phyloP scores from a whole-genome alignment of 768 basidiomycete species.

The Russula griseocarnosa region DNA sequence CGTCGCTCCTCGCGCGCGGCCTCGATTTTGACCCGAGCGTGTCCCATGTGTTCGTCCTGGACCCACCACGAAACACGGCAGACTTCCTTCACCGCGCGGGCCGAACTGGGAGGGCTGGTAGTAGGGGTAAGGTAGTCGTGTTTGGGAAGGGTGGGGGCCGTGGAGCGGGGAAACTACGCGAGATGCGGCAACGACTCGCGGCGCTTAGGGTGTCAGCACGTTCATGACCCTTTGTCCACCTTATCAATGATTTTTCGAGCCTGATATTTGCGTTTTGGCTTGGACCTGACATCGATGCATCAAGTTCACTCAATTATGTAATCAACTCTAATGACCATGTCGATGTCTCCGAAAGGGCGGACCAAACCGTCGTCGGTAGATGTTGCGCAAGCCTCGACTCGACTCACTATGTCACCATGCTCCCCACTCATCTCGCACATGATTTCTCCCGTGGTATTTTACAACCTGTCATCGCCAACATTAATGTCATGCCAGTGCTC shows the following conservation, averaged over 20 bases:
- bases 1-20: constrained; percentile 85
- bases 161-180: constrained; percentile 42
- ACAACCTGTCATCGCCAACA: too few relatives aligned
- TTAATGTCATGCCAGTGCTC: too few relatives aligned
- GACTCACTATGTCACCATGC: too few relatives aligned
- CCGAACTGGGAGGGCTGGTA: constrained; percentile 71
- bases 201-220: constrained; percentile 5
- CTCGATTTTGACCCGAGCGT: constrained; percentile 83
- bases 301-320: too few relatives aligned
- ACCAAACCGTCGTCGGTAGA: too few relatives aligned
- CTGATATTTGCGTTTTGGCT: not conserved
- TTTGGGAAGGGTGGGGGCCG: constrained; percentile 70
- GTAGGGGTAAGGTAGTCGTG: constrained; percentile 65
- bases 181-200: constrained; percentile 18
- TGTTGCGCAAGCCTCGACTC: too few relatives aligned
- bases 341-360: too few relatives aligned
- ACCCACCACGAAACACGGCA: constrained; percentile 83
- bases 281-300: not conserved
- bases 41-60: constrained; percentile 80
- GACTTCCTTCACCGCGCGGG: constrained; percentile 94
- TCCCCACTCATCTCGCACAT: too few relatives aligned
- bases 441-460: too few relatives aligned
- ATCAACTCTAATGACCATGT: too few relatives aligned
- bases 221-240: not conserved
- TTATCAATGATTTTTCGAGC: not conserved